Evolutionary conservation across 805 yeast genomes (phyloP).

Genomic region (Candida vaughaniae): DNA sequence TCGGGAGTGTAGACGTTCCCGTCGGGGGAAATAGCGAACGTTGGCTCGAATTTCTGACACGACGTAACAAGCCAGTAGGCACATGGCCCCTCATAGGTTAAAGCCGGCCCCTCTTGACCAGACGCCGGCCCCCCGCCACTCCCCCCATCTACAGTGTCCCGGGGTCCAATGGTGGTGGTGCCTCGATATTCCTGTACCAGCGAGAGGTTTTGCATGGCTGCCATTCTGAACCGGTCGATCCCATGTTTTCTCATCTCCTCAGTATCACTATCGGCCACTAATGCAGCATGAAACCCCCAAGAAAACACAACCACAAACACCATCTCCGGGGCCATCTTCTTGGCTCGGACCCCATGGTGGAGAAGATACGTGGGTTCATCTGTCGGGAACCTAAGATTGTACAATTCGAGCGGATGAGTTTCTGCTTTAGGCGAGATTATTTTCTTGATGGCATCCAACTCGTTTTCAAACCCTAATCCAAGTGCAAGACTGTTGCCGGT

Average conservation of each 20-base stretch:
- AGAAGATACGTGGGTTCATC: conserved; percentile 12
- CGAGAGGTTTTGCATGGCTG: conserved; percentile 56
- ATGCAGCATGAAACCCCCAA: conserved; percentile 83
- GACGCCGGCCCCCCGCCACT: background rate
- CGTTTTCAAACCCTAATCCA: conserved; percentile 47
- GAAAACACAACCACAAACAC: conserved; percentile 66
- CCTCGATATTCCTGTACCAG: conserved; percentile 55
- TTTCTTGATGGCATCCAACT: conserved; percentile 16
- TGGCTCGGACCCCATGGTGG: conserved; percentile 3
- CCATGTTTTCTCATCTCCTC: conserved; percentile 67
- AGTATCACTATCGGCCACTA: conserved; percentile 77
- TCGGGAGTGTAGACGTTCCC: conserved; percentile 44
- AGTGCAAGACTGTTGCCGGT: conserved; percentile 82
- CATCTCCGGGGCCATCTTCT: background rate
- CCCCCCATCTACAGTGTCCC: conserved; percentile 1
- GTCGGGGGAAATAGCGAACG: conserved; percentile 61
- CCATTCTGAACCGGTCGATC: conserved; percentile 62
- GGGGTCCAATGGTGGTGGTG: conserved; percentile 10
- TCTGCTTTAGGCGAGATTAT: conserved; percentile 14
- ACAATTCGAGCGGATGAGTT: conserved; percentile 44
- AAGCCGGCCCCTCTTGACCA: background rate
- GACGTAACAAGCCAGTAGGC: conserved; percentile 62
- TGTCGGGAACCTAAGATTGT: conserved; percentile 43
- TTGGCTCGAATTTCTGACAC: conserved; percentile 56
- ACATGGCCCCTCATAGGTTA: conserved; percentile 37